A percentile compares a stretch with the other conserved stretches of the same genome.
These are phyloP conservation scores for Blastobotrys chiropterorum DNA, from an alignment of 805 yeast genomes.

Conservation along the genomic window DNA sequence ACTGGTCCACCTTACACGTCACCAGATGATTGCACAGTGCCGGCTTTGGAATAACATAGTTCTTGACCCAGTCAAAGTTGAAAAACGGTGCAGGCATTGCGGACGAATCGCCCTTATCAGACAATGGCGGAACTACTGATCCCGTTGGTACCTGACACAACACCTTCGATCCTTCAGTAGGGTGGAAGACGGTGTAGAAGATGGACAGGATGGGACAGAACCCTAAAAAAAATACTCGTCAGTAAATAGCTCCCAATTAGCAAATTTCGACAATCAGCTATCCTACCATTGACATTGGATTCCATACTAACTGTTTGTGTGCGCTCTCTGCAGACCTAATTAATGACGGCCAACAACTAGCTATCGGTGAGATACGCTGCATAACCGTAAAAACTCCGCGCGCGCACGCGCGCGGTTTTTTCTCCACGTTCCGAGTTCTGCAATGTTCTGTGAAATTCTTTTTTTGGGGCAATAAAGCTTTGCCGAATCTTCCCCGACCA, in stretches of 20 bases:
- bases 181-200: conserved; percentile 89
- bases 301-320: not conserved
- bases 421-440: not conserved
- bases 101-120: conserved; percentile 21
- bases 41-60: conserved; percentile 91
- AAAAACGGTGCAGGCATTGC: conserved; percentile 41
- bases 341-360: not conserved
- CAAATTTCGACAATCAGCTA: not conserved
- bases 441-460: conserved; percentile 2
- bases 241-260: not conserved
- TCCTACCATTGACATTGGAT: not conserved
- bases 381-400: not conserved
- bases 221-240: conserved; percentile 7
- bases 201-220: conserved; percentile 68
- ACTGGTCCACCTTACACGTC: conserved; percentile 62
- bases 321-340: not conserved
- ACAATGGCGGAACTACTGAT: conserved; percentile 40
- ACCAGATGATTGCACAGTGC: conserved; percentile 78
- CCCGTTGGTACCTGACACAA: conserved; percentile 86
- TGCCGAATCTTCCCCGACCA: not conserved
- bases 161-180: conserved; percentile 91
- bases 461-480: not conserved
- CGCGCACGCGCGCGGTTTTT: not conserved
- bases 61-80: conserved; percentile 79
- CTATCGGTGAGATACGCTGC: not conserved